Evolutionary conservation across 345 rosid species (phyloP), one percentile per base, ranked within the genome.

Genomic region (Citrus australasica): DNA sequence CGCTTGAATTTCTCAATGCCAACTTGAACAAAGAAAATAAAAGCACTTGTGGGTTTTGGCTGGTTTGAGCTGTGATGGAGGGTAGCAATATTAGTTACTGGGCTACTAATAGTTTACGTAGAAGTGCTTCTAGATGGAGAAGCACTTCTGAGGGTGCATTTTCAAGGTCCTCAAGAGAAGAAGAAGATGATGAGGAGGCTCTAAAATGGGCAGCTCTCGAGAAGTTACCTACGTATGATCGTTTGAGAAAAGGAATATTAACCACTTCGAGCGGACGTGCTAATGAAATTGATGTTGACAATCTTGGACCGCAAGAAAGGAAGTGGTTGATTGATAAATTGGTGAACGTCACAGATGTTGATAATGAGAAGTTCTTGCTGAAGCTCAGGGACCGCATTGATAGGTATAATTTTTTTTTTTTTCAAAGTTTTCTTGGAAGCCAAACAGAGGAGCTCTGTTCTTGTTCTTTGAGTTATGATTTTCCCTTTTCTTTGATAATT

Each of bases 151-250:
- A 17, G 33, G 83, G 77, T 10, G 81, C 71, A 21, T 79, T 92
- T 77, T 90, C 97, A 24, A 82, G 81, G 64, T 93, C 95, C 5
- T 83, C 86, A 3, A 59, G 91, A 60, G 90, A 91, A n/a, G 95
- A 51, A 51, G 19, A 90, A 75, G 89, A 92, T 62, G 98, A 92
- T 7, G 93, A 90, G 55, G 91, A 88, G 60, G 91, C 90, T 30
- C 81, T 90, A 11, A 83, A 73, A 78, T 89, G 91, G 91, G 93
- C 93, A 1, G 90, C 89, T 0, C 78, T 88, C 13, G 89, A 89
- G 83, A 88, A 74, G 67, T 77, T 90, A 51, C 85, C 87, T 0
- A 84, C 87, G 10, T 82, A 79, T 42, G 79, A 76, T 46, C 84
- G 88, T 17, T 60, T 76, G 14, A 76, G 82, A 65, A 88, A 78